Evolutionary conservation across 768 basidiomycete genomes (phyloP).

Genomic region (Phanerochaete sordida): DNA sequence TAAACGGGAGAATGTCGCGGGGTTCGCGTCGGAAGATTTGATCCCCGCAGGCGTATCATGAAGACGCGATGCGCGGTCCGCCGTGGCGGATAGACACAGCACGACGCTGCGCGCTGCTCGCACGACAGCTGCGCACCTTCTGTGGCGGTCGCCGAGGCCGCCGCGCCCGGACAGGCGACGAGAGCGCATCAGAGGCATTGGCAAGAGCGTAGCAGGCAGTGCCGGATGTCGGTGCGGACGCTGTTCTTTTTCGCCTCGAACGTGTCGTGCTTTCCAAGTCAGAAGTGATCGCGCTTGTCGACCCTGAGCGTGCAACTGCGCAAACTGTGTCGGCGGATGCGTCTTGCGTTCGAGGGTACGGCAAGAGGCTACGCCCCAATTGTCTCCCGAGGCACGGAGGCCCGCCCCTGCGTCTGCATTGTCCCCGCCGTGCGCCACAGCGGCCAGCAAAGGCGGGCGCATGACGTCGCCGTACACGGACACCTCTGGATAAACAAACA

Average conservation of each 20-base stretch:
- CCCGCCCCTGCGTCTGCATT: background rate
- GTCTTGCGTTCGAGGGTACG: no score
- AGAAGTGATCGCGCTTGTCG: background rate
- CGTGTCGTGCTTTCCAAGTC: background rate
- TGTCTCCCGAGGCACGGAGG: background rate
- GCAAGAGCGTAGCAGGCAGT: background rate
- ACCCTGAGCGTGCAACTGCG: slow-evolving; percentile 1
- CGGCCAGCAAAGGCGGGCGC: background rate
- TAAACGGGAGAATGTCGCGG: no score
- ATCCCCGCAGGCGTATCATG: no score
- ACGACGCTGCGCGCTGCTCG: no score
- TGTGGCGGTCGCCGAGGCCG: background rate
- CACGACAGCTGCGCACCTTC: background rate
- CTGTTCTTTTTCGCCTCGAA: background rate
- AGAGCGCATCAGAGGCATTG: background rate
- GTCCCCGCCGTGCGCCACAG: background rate
- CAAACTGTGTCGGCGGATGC: background rate
- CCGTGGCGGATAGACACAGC: no score
- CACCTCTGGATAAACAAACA: background rate
- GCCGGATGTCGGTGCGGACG: slow-evolving; percentile 2
- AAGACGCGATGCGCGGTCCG: no score
- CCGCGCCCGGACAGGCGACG: background rate
- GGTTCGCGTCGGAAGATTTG: no score
- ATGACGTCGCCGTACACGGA: background rate
- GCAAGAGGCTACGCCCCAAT: no score